phyloP scores from a whole-genome alignment of 2,329 filamentous ascomycete species.

The Phialophora macrospora region DNA sequence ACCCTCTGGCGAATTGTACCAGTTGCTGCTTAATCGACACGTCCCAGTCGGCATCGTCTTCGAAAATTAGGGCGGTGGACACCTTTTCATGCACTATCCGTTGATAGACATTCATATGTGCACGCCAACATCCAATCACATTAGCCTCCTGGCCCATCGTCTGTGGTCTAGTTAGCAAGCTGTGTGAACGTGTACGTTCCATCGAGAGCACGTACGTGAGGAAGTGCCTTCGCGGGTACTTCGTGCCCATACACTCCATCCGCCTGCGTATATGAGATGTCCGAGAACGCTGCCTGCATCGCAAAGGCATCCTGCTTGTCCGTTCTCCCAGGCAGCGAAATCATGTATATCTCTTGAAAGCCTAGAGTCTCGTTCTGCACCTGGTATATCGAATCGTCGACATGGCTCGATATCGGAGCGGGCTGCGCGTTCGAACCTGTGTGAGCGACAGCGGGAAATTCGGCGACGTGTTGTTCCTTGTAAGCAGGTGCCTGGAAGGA shows the following conservation, averaged over 20 bases:
- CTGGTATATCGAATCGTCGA: conserved; percentile 5
- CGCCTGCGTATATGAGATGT: conserved; percentile 35
- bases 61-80: conserved; percentile 58
- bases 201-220: conserved; percentile 24
- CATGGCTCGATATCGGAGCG: conserved; percentile 3
- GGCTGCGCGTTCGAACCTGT: not conserved
- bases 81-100: conserved; percentile 54
- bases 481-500: conserved; percentile 15
- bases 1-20: conserved; percentile 44
- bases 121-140: conserved; percentile 45
- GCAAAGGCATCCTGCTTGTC: conserved; percentile 58
- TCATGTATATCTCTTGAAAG: conserved; percentile 51
- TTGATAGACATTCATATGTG: conserved; percentile 47
- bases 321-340: conserved; percentile 54
- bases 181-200: not conserved
- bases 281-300: conserved; percentile 50
- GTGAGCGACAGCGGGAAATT: not conserved
- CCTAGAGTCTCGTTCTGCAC: conserved; percentile 35
- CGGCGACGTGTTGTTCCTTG: conserved; percentile 11
- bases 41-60: conserved; percentile 66
- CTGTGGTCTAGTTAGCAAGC: conserved; percentile 25
- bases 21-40: conserved; percentile 57
- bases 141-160: conserved; percentile 30
- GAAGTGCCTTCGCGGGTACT: conserved; percentile 35
- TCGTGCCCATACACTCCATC: conserved; percentile 34